phyloP scores from a whole-genome alignment of 2,329 filamentous ascomycete genomes.

The Colletotrichum chlorophyti region DNA sequence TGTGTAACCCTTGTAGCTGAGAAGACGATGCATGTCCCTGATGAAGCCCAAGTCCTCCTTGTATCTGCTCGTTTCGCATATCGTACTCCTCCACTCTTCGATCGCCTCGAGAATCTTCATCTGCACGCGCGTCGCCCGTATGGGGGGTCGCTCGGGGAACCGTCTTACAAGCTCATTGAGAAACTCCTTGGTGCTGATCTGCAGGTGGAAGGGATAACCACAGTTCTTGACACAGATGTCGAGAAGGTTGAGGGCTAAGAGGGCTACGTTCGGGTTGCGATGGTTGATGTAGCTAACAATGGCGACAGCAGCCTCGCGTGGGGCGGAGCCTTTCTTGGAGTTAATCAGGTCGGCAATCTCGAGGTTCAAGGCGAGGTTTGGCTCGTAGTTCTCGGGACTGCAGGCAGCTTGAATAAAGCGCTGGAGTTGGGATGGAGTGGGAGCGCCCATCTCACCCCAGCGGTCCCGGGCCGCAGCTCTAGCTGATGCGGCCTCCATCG shows the following conservation, averaged over 20 bases:
- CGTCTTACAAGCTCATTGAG: conserved; percentile 96
- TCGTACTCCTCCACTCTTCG: conserved; percentile 97
- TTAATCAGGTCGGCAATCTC: conserved; percentile 98
- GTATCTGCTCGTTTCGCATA: conserved; percentile 97
- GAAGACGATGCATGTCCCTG: conserved; percentile 92
- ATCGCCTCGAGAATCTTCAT: conserved; percentile 93
- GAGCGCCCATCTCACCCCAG: conserved; percentile 82
- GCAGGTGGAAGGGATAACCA: conserved; percentile 97
- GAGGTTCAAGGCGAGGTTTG: conserved; percentile 93
- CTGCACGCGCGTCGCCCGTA: conserved; percentile 87
- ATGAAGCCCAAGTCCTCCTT: conserved; percentile 97
- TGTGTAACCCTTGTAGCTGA: conserved; percentile 96
- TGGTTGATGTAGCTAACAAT: conserved; percentile 97
- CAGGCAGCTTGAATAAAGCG: conserved; percentile 96
- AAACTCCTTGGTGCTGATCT: conserved; percentile 98
- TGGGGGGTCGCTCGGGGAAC: conserved; percentile 91
- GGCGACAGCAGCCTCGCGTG: conserved; percentile 90
- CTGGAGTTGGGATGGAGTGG: conserved; percentile 85
- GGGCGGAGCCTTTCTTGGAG: conserved; percentile 93
- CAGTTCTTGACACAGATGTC: conserved; percentile 99
- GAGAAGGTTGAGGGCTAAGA: conserved; percentile 89
- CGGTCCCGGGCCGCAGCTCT: conserved; percentile 95
- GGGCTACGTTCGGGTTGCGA: conserved; percentile 92
- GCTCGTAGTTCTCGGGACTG: conserved; percentile 97
- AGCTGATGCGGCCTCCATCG: conserved; percentile 93